Percentiles rank a stretch among this genome's conserved stretches.
phyloP scores from a whole-genome alignment of 352 stramenopile genomes.

The Phytophthora podocarpi region DNA sequence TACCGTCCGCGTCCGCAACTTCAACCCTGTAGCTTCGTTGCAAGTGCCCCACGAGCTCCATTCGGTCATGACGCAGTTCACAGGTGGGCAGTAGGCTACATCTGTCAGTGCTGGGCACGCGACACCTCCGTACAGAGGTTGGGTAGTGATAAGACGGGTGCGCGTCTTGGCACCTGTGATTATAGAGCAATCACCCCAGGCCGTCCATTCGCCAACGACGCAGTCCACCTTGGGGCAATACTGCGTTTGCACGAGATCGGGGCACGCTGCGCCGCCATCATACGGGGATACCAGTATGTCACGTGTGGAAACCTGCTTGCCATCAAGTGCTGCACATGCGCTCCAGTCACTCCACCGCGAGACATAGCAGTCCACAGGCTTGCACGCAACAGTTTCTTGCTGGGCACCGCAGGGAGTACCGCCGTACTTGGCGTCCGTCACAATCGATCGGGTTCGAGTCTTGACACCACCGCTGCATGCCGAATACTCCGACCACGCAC shows the following conservation, averaged over 20 bases:
- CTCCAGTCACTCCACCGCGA: slow-evolving; percentile 47
- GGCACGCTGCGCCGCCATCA: slow-evolving; percentile 49
- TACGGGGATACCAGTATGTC: slow-evolving; percentile 34
- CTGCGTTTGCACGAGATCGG: slow-evolving; percentile 33
- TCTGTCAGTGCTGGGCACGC: slow-evolving; percentile 40
- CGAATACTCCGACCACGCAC: slow-evolving; percentile 42
- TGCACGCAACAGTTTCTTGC: slow-evolving; percentile 55
- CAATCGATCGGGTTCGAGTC: slow-evolving; percentile 38
- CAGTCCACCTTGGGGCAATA: slow-evolving; percentile 57
- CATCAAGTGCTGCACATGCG: slow-evolving; percentile 34
- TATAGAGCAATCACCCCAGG: slow-evolving; percentile 46
- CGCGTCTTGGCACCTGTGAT: slow-evolving; percentile 41
- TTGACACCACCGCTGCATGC: slow-evolving; percentile 40
- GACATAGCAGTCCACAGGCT: slow-evolving; percentile 59
- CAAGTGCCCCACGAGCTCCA: slow-evolving; percentile 52
- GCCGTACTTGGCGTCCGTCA: slow-evolving; percentile 24
- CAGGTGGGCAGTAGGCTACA: slow-evolving; percentile 34
- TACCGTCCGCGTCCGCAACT: slow-evolving; percentile 36
- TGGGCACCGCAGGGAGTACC: slow-evolving; percentile 39
- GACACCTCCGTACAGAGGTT: slow-evolving; percentile 34
- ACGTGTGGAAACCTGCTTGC: slow-evolving; percentile 47
- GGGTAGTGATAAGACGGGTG: slow-evolving; percentile 31
- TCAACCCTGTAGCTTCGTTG: slow-evolving; percentile 36
- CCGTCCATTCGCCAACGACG: slow-evolving; percentile 36
- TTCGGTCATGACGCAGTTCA: slow-evolving; percentile 44